phyloP scores from a whole-genome alignment of 148 eudicot species.

The Dysphania ambrosioides region DNA sequence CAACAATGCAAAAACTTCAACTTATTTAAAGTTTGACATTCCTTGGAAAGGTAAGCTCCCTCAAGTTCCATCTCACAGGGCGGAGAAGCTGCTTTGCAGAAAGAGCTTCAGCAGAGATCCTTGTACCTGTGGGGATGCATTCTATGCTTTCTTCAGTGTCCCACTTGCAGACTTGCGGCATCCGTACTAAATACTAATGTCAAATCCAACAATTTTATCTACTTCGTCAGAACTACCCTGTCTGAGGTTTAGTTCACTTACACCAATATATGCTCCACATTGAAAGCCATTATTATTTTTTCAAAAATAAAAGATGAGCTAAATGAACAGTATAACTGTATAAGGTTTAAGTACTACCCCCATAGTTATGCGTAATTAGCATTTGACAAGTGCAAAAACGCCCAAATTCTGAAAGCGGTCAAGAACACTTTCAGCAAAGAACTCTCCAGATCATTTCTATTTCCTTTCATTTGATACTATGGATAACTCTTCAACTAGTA shows the following conservation, averaged over 20 bases:
- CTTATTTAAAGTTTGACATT: slow-evolving; percentile 56
- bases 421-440: slow-evolving; percentile 63
- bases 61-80: slow-evolving; percentile 54
- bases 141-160: slow-evolving; percentile 37
- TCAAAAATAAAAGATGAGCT: slow-evolving; percentile 49
- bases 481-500: slow-evolving; percentile 43
- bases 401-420: slow-evolving; percentile 49
- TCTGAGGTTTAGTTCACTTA: slow-evolving; percentile 17
- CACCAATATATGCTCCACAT: slow-evolving; percentile 18
- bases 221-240: slow-evolving; percentile 15
- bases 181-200: slow-evolving; percentile 20
- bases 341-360: slow-evolving; percentile 76
- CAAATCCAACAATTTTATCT: slow-evolving; percentile 22
- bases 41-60: slow-evolving; percentile 50
- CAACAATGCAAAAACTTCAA: slow-evolving; percentile 84
- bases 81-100: slow-evolving; percentile 58
- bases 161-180: slow-evolving; percentile 25
- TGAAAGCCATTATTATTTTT: slow-evolving; percentile 22
- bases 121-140: slow-evolving; percentile 34
- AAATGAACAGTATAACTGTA: slow-evolving; percentile 50
- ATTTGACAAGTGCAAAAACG: slow-evolving; percentile 48
- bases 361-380: slow-evolving; percentile 39
- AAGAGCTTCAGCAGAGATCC: slow-evolving; percentile 68
- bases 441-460: slow-evolving; percentile 30
- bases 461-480: slow-evolving; percentile 36